A percentile compares a stretch with the other conserved stretches of the same genome.
Evolutionary conservation across 495 filamentous ascomycete species (phyloP).

Genomic region (Aspergillus bertholletiae): DNA sequence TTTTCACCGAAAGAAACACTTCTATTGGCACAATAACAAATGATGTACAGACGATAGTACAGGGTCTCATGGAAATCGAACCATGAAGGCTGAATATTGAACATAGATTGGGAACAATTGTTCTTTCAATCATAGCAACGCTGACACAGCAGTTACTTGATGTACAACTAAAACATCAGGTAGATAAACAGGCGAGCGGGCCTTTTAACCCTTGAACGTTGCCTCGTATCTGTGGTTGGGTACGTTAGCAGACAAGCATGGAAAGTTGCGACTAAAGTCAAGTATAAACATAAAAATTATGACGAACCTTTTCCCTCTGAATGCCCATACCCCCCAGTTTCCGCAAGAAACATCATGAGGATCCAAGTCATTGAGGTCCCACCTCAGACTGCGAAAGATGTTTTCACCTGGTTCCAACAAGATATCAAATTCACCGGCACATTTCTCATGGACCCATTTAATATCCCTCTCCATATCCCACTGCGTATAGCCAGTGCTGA

Average conservation of each 20-base stretch:
- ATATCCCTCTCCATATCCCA: conserved; percentile 91
- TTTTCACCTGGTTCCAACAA: conserved; percentile 93
- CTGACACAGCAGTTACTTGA: neutral
- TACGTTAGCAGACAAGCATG: conserved; percentile 3
- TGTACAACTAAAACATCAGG: neutral
- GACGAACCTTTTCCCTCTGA: conserved; percentile 91
- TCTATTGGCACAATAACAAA: neutral
- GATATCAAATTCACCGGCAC: conserved; percentile 84
- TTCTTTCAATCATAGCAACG: neutral
- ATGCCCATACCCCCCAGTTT: conserved; percentile 96
- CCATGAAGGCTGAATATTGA: neutral
- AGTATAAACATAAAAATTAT: too few species aligned
- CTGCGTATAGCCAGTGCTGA: conserved; percentile 94
- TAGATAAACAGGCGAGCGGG: neutral
- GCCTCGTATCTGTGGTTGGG: conserved; percentile 37
- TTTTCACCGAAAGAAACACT: neutral
- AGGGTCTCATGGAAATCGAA: neutral
- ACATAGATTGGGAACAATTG: neutral
- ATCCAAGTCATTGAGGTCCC: conserved; percentile 96
- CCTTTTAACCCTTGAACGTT: conserved; percentile 24
- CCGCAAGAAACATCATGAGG: conserved; percentile 91
- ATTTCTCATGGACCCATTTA: conserved; percentile 79
- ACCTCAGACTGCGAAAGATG: conserved; percentile 85
- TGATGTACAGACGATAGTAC: neutral
- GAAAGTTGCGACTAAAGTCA: too few species aligned